Base-by-base conservation (phyloP, 805 yeast genomes). In the Saccharomyces paradoxus region DNA sequence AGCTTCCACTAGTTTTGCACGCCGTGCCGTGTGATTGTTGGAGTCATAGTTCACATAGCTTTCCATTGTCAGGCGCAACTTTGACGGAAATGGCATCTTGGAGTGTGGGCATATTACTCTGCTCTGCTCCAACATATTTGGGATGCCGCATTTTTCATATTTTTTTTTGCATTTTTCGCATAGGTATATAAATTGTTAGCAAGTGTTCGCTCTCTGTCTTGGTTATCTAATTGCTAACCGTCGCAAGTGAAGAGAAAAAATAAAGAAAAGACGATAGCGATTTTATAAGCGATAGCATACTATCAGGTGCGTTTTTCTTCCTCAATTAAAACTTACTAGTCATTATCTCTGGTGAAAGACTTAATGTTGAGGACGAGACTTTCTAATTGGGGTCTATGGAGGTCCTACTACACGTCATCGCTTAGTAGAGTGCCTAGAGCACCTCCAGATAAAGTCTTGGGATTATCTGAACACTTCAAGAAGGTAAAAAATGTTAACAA, bases 371-470 rank as follows among this genome's bases (percentile, higher is more conserved):
- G 44, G 24, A 37, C 24, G 10, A 37, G 22, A 17, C 24, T 17
- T 7, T 17, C 22, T 21, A 37, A 37, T 37, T 37, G 44, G 24
- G 13, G 44, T 37, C 44, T 37, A 17, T 37, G 22, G 44, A 37
- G 44, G 44, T 3, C 44, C 44, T 37, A 37, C 17, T 37, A 17
- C 17, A 37, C 53, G 5, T 51, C 56, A 14, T 48, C 51, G 21
- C 31, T 63, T 9, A 41, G 32, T 17, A 50, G 51, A 24, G 77
- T 78, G 31, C 75, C 74, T 37, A 72, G 69, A 60, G 89, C 88
- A 7, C 94, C 96, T 50, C 89, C 96, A 17, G 97, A 90, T 71
- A 89, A 90, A 63, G 89, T 90, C 66, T 72, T 86, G 60, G 89
- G 96, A 41, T 79, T 89, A 62, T 80, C 89, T 48, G 90, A 84